Evolutionary conservation across 768 basidiomycete genomes (phyloP).

Genomic region (Calocybe cyanea): DNA sequence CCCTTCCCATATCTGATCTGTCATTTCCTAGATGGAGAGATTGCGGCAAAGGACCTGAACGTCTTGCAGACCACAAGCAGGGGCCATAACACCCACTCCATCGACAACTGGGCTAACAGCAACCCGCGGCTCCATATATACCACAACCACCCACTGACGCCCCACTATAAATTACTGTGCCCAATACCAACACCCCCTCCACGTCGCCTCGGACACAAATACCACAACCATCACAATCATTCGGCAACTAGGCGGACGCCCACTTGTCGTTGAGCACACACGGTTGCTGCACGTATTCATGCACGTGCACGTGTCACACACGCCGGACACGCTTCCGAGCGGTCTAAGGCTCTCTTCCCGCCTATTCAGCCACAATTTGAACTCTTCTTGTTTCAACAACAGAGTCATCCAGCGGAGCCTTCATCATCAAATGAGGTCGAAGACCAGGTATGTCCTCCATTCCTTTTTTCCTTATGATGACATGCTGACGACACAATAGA

Average conservation of each 20-base stretch:
- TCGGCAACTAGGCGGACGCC: constrained; percentile 29
- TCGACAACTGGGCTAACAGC: constrained; percentile 68
- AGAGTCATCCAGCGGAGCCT: constrained; percentile 11
- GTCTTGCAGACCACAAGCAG: background rate
- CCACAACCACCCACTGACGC: constrained; percentile 25
- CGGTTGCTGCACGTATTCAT: too few relatives aligned
- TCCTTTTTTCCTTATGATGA: background rate
- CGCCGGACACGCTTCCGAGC: constrained; percentile 22
- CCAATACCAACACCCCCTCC: constrained; percentile 23
- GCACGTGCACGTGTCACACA: constrained; percentile 17
- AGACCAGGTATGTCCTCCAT: constrained; percentile 34
- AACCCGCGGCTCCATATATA: constrained; percentile 43
- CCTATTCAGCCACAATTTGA: constrained; percentile 39
- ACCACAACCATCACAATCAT: constrained; percentile 23
- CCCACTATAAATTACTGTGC: constrained; percentile 10
- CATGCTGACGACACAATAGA: constrained; percentile 32
- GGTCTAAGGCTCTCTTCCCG: constrained; percentile 22
- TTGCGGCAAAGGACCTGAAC: background rate
- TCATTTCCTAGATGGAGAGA: background rate
- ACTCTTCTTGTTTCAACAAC: constrained; percentile 22
- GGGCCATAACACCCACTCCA: constrained; percentile 28
- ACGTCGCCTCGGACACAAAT: constrained; percentile 35
- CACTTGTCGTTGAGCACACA: constrained; percentile 29
- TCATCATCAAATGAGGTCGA: constrained; percentile 36
- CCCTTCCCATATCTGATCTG: background rate